Evolutionary conservation across 805 yeast species (phyloP).

Genomic region (Yamadazyma philogaea): DNA sequence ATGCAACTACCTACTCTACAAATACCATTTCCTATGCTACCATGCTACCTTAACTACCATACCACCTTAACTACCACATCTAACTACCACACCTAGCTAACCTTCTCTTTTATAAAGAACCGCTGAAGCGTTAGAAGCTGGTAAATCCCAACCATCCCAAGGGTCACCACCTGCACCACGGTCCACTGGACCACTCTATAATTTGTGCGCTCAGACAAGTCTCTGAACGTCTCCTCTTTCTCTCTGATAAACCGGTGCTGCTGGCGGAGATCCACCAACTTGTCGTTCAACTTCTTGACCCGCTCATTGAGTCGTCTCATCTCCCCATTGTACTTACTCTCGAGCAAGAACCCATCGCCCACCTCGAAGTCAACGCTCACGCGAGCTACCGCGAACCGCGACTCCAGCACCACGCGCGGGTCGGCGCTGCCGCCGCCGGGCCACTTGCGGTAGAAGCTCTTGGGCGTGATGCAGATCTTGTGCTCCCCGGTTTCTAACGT

Average conservation of each 20-base stretch:
- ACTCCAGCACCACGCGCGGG: slow-evolving; percentile 16
- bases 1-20: too few relatives aligned
- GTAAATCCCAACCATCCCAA: slow-evolving; percentile 18
- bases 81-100: not conserved
- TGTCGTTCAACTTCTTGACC: slow-evolving; percentile 54
- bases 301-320: slow-evolving; percentile 52
- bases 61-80: not conserved
- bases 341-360: slow-evolving; percentile 19
- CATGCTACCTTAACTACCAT: not conserved
- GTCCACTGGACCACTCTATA: slow-evolving; percentile 22
- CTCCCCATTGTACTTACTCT: slow-evolving; percentile 44
- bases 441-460: slow-evolving; percentile 19
- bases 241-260: slow-evolving; percentile 53
- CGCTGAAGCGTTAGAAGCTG: slow-evolving; percentile 20
- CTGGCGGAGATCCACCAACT: slow-evolving; percentile 54
- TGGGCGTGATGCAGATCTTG: slow-evolving; percentile 26
- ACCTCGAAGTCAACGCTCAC: slow-evolving; percentile 21
- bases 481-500: slow-evolving; percentile 26
- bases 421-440: slow-evolving; percentile 15
- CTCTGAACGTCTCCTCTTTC: slow-evolving; percentile 24
- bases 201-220: slow-evolving; percentile 24
- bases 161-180: slow-evolving; percentile 18
- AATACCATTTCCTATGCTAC: too few relatives aligned
- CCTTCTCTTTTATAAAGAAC: slow-evolving; percentile 17
- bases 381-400: slow-evolving; percentile 21